phyloP scores from a whole-genome alignment of 2,329 filamentous ascomycete genomes.

The Venturia nashicola region DNA sequence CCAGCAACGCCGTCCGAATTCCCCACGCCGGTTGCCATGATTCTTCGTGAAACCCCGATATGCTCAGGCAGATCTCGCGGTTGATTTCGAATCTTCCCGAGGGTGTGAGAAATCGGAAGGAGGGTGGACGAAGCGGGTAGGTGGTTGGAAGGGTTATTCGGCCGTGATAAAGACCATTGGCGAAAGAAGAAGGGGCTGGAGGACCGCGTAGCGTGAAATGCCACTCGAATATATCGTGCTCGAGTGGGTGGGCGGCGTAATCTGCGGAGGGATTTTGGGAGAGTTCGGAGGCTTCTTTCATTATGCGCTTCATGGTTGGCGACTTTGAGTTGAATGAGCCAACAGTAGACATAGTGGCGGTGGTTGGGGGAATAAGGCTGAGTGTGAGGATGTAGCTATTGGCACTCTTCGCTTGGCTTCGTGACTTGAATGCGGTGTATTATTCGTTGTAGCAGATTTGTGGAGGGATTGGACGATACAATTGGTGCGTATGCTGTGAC shows the following conservation, averaged over 20 bases:
- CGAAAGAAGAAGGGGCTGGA: constrained; percentile 64
- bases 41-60: constrained; percentile 92
- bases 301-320: constrained; percentile 73
- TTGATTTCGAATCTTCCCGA: constrained; percentile 92
- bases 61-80: constrained; percentile 89
- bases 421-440: background rate
- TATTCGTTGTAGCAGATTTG: no score
- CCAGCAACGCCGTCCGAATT: constrained; percentile 71
- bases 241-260: constrained; percentile 74
- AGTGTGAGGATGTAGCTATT: background rate
- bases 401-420: background rate
- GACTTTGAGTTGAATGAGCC: constrained; percentile 8
- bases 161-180: constrained; percentile 81
- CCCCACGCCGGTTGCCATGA: constrained; percentile 99
- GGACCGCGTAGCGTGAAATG: constrained; percentile 95
- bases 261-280: constrained; percentile 68
- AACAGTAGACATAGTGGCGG: background rate
- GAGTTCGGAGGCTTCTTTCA: constrained; percentile 86
- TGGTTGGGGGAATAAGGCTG: background rate
- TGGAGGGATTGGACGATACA: background rate
- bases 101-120: constrained; percentile 91
- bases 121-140: constrained; percentile 84
- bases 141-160: constrained; percentile 81
- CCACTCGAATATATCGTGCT: constrained; percentile 93
- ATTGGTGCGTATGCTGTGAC: no score